Conservation (phyloP, 2,329 filamentous ascomycete species). For the Endoconidiophora polonica region DNA sequence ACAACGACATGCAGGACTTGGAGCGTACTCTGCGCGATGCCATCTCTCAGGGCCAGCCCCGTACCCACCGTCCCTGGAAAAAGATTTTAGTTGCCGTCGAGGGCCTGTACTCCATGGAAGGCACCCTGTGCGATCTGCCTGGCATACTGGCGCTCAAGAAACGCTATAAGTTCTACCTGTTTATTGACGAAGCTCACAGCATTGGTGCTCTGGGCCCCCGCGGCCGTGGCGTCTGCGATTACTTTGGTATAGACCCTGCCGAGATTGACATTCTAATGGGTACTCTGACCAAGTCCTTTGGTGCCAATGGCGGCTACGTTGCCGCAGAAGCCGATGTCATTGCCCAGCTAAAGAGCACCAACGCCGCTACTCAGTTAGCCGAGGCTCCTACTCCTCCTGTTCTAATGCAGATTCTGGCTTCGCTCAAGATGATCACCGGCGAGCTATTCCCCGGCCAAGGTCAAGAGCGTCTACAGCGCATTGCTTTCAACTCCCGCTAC, state of each 20-base stretch:
- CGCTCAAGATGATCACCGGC: slow-evolving; percentile 75
- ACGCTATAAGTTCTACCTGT: slow-evolving; percentile 94
- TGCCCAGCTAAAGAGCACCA: slow-evolving; percentile 73
- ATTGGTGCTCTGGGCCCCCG: slow-evolving; percentile 78
- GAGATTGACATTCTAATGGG: slow-evolving; percentile 96
- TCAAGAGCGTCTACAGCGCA: slow-evolving; percentile 83
- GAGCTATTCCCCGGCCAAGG: slow-evolving; percentile 81
- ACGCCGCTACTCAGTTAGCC: slow-evolving; percentile 72
- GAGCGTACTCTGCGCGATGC: slow-evolving; percentile 76
- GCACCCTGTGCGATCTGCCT: slow-evolving; percentile 95
- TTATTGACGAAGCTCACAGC: slow-evolving; percentile 92
- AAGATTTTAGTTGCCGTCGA: slow-evolving; percentile 96
- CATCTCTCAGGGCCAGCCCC: slow-evolving; percentile 90
- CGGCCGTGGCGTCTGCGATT: slow-evolving; percentile 90
- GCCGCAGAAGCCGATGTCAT: slow-evolving; percentile 80
- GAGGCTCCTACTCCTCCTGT: slow-evolving; percentile 80
- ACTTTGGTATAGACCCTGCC: slow-evolving; percentile 75
- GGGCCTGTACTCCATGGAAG: slow-evolving; percentile 98
- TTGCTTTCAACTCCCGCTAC: slow-evolving; percentile 96
- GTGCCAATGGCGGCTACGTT: slow-evolving; percentile 92
- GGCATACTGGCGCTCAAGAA: slow-evolving; percentile 73
- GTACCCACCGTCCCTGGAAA: slow-evolving; percentile 98
- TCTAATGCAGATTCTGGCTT: slow-evolving; percentile 75
- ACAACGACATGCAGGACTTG: slow-evolving; percentile 85
- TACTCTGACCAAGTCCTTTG: slow-evolving; percentile 94